A percentile compares a stretch with the other conserved stretches of the same genome.
Evolutionary conservation across 2,329 filamentous ascomycete species (phyloP).

Genomic region (Aschersonia sp.): DNA sequence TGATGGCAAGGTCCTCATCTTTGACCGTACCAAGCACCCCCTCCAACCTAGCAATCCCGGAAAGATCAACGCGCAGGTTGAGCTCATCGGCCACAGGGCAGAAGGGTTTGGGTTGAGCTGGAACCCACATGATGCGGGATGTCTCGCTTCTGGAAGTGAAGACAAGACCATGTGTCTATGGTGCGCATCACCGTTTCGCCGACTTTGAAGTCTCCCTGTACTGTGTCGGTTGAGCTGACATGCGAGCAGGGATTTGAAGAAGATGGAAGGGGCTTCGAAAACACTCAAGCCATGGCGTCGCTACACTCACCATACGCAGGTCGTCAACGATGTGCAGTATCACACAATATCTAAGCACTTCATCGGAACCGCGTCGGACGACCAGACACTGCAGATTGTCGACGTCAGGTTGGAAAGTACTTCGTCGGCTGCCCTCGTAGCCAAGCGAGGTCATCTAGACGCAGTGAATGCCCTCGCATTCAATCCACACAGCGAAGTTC

Average conservation of each 20-base stretch:
- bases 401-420: constrained; percentile 61
- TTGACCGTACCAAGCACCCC: constrained; percentile 90
- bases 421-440: constrained; percentile 53
- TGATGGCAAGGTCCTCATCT: constrained; percentile 79
- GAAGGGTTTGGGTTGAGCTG: constrained; percentile 91
- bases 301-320: constrained; percentile 78
- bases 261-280: constrained; percentile 55
- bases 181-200: constrained; percentile 28
- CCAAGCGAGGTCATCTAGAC: constrained; percentile 66
- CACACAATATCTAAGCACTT: constrained; percentile 75
- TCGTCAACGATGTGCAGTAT: constrained; percentile 95
- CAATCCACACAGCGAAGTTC: constrained; percentile 79
- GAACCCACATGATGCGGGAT: constrained; percentile 73
- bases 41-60: constrained; percentile 50
- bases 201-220: background rate
- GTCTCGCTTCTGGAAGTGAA: constrained; percentile 80
- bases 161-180: constrained; percentile 86
- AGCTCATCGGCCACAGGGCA: constrained; percentile 68
- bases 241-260: constrained; percentile 59
- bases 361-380: constrained; percentile 89
- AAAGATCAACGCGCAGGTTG: constrained; percentile 66
- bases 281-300: constrained; percentile 56
- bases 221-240: background rate
- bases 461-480: constrained; percentile 95
- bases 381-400: constrained; percentile 82